phyloP scores from a whole-genome alignment of 805 yeast species.

The Wickerhamiella shivajii region DNA sequence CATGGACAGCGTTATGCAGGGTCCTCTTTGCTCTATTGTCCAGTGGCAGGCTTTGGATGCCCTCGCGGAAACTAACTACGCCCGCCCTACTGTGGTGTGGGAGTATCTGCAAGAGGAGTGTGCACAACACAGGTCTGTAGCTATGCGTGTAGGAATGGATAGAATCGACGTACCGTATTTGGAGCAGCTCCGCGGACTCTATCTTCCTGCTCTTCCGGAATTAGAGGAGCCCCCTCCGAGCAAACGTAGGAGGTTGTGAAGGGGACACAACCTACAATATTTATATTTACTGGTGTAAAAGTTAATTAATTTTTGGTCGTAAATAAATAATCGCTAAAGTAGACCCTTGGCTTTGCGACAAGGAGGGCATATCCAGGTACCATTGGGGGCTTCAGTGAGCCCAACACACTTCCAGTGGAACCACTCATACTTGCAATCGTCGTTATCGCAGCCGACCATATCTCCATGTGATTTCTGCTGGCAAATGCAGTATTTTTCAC shows the following conservation, averaged over 20 bases:
- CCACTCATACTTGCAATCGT: conserved; percentile 83
- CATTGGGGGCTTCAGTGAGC: conserved; percentile 72
- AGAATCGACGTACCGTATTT: no score
- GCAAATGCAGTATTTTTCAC: conserved; percentile 68
- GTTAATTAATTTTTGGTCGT: no score
- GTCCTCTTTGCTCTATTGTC: conserved; percentile 2
- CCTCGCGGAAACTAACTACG: neutral
- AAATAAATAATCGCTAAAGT: no score
- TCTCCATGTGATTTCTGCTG: conserved; percentile 89
- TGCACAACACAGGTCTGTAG: no score
- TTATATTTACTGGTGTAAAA: no score
- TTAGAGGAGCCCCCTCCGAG: no score
- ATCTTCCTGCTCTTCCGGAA: no score
- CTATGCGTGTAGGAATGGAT: no score
- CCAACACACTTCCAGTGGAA: conserved; percentile 95
- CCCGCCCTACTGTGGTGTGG: neutral
- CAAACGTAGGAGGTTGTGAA: no score
- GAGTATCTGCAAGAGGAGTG: neutral
- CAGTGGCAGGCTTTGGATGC: conserved; percentile 4
- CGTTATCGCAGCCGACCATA: conserved; percentile 94
- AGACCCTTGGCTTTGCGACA: conserved; percentile 35
- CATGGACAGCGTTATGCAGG: conserved; percentile 5
- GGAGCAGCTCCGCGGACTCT: no score
- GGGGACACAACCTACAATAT: no score
- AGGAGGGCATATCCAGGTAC: conserved; percentile 88